A percentile compares a stretch with the other conserved stretches of the same genome.
These are phyloP conservation scores for Escallonia herrerae DNA, from an alignment of 129 eudicot genomes.

Conservation along the genomic window DNA sequence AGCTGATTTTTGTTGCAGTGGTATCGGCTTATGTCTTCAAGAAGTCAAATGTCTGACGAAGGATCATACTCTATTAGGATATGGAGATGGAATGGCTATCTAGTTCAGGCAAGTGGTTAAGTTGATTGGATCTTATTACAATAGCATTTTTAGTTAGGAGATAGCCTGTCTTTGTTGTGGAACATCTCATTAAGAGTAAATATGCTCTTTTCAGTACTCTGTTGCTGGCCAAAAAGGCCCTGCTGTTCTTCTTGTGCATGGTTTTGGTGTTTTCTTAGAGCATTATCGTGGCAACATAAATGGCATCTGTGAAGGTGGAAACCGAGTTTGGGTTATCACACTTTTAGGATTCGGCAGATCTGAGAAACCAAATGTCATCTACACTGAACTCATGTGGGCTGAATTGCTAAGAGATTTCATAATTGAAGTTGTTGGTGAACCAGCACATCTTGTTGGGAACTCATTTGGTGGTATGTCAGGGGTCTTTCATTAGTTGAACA, in stretches of 20 bases:
- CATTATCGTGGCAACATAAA: conserved; percentile 79
- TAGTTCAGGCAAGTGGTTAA: conserved; percentile 56
- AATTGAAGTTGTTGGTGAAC: conserved; percentile 77
- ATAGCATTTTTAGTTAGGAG: neutral
- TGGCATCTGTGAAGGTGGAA: conserved; percentile 54
- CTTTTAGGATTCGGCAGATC: conserved; percentile 88
- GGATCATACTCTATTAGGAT: conserved; percentile 36
- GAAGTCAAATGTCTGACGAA: conserved; percentile 31
- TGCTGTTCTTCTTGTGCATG: conserved; percentile 85
- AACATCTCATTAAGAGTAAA: conserved; percentile 1
- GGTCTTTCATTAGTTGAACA: conserved; percentile 4
- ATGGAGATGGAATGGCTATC: conserved; percentile 89
- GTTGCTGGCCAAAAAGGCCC: conserved; percentile 81
- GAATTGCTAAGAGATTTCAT: conserved; percentile 72
- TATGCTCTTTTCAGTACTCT: conserved; percentile 48
- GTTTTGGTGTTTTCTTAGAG: conserved; percentile 93
- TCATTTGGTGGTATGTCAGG: conserved; percentile 77
- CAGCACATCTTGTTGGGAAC: conserved; percentile 90
- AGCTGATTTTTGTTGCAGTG: conserved; percentile 44
- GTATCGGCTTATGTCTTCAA: conserved; percentile 78
- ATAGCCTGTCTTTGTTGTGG: neutral
- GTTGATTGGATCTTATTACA: neutral
- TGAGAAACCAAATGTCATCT: conserved; percentile 82
- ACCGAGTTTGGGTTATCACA: conserved; percentile 84
- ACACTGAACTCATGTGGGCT: conserved; percentile 94